Evolutionary conservation across 192 early-diverging fungal species (phyloP), one percentile per base, ranked within the genome.

Genomic region (Podila clonocystis): DNA sequence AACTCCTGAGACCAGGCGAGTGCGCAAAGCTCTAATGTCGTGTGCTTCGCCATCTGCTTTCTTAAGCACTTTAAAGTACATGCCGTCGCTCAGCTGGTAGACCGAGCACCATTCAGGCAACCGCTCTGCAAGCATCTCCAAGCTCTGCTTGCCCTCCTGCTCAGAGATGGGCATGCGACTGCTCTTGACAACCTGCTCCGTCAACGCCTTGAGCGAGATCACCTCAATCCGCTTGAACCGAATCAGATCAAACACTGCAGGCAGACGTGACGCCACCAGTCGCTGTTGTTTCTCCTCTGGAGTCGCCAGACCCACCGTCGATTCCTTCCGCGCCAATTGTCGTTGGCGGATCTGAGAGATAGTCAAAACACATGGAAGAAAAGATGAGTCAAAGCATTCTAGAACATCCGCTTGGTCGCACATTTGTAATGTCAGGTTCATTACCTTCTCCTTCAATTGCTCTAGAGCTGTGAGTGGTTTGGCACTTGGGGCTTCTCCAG

Each of bases 71-170:
- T 73, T 80, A 45, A 80, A 80, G 33, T 80, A 80, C 13, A 22
- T 49, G 13, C 65, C 77, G 60, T 68, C 77, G 19, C 8, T 57
- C 20, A 65, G 20, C 33, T 55, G 49, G 49, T 73, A 69, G 41
- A 80, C 50, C n/a, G 29, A 36, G 49, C 77, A 80, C 77, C 77
- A 80, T 7, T 80, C 77, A 13, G 77, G 77, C 55, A 80, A 41
- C 8, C 34, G 59, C 50, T 64, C 55, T 17, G 66, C 57, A 66
- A 80, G 24, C 70, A 73, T 65, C 62, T 80, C 77, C 50, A 80
- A 57, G 60, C 70, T 73, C 26, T 72, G 70, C 9, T 34, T 41
- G 22, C 70, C 77, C 31, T 80, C 77, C 0, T 33, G 59, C 31
- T 73, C 70, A 2, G 77, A 80, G 28, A 73, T 73, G 12, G 77